Evolutionary conservation across 345 rosid species (phyloP).

Genomic region (Boechera retrofracta): DNA sequence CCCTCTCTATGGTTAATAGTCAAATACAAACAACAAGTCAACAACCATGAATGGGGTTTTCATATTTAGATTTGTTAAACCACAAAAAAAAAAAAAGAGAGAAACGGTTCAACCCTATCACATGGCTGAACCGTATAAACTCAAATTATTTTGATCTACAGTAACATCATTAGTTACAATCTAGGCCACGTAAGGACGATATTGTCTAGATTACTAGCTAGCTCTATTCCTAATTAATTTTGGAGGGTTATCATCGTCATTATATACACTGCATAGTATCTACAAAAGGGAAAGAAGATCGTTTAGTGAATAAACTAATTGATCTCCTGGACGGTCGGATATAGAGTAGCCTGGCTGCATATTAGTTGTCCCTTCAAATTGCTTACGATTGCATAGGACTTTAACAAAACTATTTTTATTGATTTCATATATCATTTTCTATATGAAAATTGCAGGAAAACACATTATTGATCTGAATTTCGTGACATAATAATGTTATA

Average conservation of each 20-base stretch:
- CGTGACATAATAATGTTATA: no score
- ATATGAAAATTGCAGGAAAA: not conserved
- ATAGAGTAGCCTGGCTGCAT: constrained; percentile 33
- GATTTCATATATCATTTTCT: not conserved
- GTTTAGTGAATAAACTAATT: constrained; percentile 30
- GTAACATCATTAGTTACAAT: not conserved
- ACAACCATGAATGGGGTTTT: no score
- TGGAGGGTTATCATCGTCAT: constrained; percentile 26
- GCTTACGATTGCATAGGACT: constrained; percentile 42
- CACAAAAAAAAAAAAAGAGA: no score
- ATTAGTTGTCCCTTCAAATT: constrained; percentile 44
- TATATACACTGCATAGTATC: constrained; percentile 3
- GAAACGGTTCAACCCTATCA: no score
- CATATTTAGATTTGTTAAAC: no score
- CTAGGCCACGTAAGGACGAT: constrained; percentile 3
- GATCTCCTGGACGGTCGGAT: constrained; percentile 38
- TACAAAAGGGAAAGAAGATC: not conserved
- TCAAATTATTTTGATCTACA: not conserved
- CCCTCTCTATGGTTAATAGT: not conserved
- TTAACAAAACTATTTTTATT: not conserved
- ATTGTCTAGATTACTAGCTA: not conserved
- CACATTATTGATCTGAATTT: not conserved
- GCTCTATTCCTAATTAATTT: not conserved
- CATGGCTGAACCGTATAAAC: not conserved
- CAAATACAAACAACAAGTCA: not conserved